A percentile compares a stretch with the other conserved stretches of the same genome.
Conservation (phyloP, 345 rosid genomes). For the Gossypium australe region DNA sequence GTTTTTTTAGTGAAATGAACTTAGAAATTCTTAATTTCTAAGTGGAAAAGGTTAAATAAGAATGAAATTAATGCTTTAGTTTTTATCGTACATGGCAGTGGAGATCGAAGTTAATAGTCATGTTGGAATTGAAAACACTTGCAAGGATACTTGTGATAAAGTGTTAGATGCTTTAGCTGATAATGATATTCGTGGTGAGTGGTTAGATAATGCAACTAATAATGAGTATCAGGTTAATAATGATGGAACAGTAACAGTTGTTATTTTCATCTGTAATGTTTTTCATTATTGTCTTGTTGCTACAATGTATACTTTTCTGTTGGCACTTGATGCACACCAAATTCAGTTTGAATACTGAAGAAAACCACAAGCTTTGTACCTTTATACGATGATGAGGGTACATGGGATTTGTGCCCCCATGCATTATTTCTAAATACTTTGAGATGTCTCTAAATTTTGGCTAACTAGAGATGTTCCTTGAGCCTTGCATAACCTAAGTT, state of each 20-base stretch:
- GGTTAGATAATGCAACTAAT: neutral
- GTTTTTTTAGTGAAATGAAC: neutral
- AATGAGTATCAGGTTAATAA: neutral
- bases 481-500: no score
- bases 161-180: constrained; percentile 2
- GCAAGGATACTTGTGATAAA: neutral
- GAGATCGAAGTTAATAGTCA: constrained; percentile 53
- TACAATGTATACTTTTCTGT: no score
- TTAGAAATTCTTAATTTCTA: neutral
- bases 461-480: no score
- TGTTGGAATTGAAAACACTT: constrained; percentile 11
- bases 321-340: no score
- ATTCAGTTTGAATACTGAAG: no score
- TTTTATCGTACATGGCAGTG: constrained; percentile 47
- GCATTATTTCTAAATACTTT: no score
- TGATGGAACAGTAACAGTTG: constrained; percentile 11
- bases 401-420: no score
- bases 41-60: neutral
- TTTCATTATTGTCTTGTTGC: no score
- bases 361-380: no score
- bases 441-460: no score
- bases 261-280: no score
- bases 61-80: neutral
- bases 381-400: no score
- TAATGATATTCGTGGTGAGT: neutral